Evolutionary conservation across 2,329 filamentous ascomycete species (phyloP), one percentile per base, ranked within the genome.

Genomic region (Venturia aucupariae): DNA sequence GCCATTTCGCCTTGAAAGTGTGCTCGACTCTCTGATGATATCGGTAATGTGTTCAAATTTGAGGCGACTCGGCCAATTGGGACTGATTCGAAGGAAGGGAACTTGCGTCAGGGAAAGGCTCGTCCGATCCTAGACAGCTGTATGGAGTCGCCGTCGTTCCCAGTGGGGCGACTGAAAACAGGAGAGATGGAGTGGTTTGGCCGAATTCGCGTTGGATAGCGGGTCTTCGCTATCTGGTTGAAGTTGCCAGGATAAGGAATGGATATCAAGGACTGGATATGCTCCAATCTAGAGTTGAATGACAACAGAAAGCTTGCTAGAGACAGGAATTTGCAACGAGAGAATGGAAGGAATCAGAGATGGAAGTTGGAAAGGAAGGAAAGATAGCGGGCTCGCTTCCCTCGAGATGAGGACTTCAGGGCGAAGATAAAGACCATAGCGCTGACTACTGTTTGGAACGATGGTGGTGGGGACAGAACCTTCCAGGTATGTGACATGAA

Each of bases 401-500:
- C 15, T 32, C 17, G 30, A 57, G n/a, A 32, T 35, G 51, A 57
- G 51, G 51, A 17, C 51, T n/a, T 57, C 30, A 57, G 51, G 51
- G 51, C 24, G 51, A 57, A 57, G 51, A 57, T 57, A 57, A 57
- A 57, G 51, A 22, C 15, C 27, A 22, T 22, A n/a, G 27, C 51
- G 51, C 24, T 27, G 27, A 57, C 51, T 57, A 57, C 15, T 32
- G 30, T 35, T 35, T 57, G 51, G 51, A 35, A 57, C 51, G 51
- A 32, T 32, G 51, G 17, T 57, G 51, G 51, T 57, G 51, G 51
- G 24, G 51, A 32, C 51, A 35, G 5, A 3, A 57, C 51, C n/a
- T n/a, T n/a, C n/a, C 15, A 35, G 51, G 51, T 57, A 55, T 57
- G 27, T 35, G 51, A 57, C 51, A 57, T 15, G 24, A 38, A n/a